Evolutionary conservation across 176 grass and related monocot species (phyloP).

Genomic region (Typha latifolia): DNA sequence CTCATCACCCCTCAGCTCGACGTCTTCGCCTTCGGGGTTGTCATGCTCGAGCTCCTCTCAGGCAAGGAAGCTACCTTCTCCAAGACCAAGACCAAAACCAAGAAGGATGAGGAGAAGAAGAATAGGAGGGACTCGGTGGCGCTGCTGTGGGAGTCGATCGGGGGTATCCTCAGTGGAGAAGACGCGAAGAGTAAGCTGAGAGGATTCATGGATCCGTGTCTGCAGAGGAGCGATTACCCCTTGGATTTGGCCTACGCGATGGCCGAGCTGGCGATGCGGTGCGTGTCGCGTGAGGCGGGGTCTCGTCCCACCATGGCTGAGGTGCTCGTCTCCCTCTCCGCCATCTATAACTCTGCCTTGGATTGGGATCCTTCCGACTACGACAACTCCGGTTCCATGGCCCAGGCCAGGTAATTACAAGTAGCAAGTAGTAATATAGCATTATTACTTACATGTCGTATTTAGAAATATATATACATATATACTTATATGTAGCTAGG

Average conservation of each 20-base stretch:
- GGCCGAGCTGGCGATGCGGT: slow-evolving; percentile 52
- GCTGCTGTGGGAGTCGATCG: slow-evolving; percentile 44
- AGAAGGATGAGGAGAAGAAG: slow-evolving; percentile 18
- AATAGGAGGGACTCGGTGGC: not conserved
- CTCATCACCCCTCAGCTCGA: slow-evolving; percentile 65
- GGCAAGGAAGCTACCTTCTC: slow-evolving; percentile 49
- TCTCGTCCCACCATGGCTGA: slow-evolving; percentile 36
- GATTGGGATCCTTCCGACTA: slow-evolving; percentile 52
- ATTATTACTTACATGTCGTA: too few relatives aligned
- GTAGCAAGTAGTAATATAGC: too few relatives aligned
- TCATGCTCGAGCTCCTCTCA: slow-evolving; percentile 70
- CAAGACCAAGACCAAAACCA: not conserved
- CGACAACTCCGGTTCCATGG: slow-evolving; percentile 36
- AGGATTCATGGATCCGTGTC: slow-evolving; percentile 43
- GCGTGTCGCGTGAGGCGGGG: slow-evolving; percentile 42
- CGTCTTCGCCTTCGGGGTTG: slow-evolving; percentile 72
- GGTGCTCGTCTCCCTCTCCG: slow-evolving; percentile 43
- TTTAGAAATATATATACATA: too few relatives aligned
- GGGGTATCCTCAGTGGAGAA: slow-evolving; percentile 26
- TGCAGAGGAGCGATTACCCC: slow-evolving; percentile 48
- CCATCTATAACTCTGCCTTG: slow-evolving; percentile 43
- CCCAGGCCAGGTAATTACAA: slow-evolving; percentile 22
- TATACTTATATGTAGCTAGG: too few relatives aligned
- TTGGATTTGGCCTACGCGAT: slow-evolving; percentile 52
- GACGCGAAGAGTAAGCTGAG: slow-evolving; percentile 35